phyloP scores from a whole-genome alignment of 441 rosid genomes.

The Corymbia citriodora region DNA sequence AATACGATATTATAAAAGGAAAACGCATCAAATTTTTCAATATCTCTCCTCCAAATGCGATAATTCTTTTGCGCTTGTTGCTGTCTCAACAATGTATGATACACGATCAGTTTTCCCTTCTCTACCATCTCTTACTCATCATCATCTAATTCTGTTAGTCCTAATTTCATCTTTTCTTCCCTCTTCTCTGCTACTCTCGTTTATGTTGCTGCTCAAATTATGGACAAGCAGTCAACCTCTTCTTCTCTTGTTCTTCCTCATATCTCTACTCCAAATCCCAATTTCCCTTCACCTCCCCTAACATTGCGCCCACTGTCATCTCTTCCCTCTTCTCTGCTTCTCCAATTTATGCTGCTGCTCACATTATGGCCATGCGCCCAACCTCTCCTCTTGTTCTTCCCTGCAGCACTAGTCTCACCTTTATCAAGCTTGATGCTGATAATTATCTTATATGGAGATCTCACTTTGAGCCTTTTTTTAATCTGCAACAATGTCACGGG shows the following conservation, averaged over 20 bases:
- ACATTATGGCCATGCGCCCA: not conserved
- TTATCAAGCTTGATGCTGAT: not conserved
- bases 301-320: not conserved
- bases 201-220: not conserved
- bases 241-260: not conserved
- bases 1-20: not conserved
- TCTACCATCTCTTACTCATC: not conserved
- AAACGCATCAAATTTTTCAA: not conserved
- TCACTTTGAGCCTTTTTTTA: not conserved
- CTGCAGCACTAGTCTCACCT: not conserved
- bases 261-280: not conserved
- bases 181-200: not conserved
- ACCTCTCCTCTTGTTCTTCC: not conserved
- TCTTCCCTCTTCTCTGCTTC: not conserved
- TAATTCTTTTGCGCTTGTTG: not conserved
- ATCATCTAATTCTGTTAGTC: not conserved
- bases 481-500: not conserved
- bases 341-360: not conserved
- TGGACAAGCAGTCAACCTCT: not conserved
- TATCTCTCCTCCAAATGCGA: not conserved
- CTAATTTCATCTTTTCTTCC: not conserved
- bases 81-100: not conserved
- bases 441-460: not conserved
- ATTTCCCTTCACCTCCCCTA: not conserved
- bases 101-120: not conserved